Evolutionary conservation across 169 alveolate species (phyloP), one percentile per base, ranked within the genome.

Genomic region (Pseudocohnilembus persalinus): DNA sequence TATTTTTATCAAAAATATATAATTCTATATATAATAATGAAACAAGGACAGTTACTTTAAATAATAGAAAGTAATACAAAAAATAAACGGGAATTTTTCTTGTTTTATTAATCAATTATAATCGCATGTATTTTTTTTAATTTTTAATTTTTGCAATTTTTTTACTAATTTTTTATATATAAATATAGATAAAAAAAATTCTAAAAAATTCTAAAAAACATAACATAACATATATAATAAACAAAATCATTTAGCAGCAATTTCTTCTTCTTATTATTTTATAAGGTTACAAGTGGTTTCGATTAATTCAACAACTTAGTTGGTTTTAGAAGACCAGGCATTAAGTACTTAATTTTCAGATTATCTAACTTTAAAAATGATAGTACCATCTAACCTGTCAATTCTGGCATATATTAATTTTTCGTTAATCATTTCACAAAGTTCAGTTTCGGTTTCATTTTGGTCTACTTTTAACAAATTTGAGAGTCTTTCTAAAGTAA

Each of bases 241-340:
- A 11, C 20, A 11, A 11, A 4, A 49, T 20, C 20, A 11, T 49
- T 49, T 49, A 49, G 68, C 68, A 4, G 20, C 4, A 4, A 49
- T 49, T 49, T 49, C 68, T 81, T 80, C 90, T 86, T 86, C 90
- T 76, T 93, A 94, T 83, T 93, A 89, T 85, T 93, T 90, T 74
- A 93, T 93, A 28, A 93, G 73, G 76, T 93, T 93, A 78, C 94
- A 89, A 68, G 96, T 93, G 34, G 83, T 79, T 28, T 93, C 96
- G 63, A 93, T 88, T 75, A 88, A 81, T 76, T 85, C 88, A 0
- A 93, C 77, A 77, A 93, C 75, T 29, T 74, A 63, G 31, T 87
- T 84, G 27, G 91, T 78, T 65, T 90, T 92, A 32, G 82, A 76
- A 65, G 88, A 82, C 93, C 94, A 93, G 28, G 87, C 88, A 73